These are phyloP conservation scores for Aurinia saxatilis DNA, from an alignment of 345 rosid genomes.

Conservation along the genomic window DNA sequence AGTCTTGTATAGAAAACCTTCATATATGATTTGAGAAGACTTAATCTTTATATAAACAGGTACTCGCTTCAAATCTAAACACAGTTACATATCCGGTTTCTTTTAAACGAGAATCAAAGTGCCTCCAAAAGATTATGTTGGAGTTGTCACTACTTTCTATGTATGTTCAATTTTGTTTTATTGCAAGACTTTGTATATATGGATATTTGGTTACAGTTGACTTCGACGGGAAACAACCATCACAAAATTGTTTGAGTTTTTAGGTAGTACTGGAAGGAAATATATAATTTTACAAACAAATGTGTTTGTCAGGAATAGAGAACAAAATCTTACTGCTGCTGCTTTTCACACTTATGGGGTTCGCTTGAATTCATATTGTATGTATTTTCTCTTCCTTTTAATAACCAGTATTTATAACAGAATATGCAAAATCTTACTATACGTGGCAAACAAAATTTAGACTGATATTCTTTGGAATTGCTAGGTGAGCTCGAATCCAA, in stretches of 20 bases:
- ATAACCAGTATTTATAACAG: too few relatives aligned
- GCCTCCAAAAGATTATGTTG: slow-evolving; percentile 47
- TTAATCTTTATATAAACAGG: slow-evolving; percentile 34
- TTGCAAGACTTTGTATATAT: neutral
- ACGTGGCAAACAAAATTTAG: too few relatives aligned
- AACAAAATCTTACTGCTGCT: slow-evolving; percentile 54
- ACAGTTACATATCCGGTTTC: slow-evolving; percentile 44
- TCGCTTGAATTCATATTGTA: slow-evolving; percentile 78
- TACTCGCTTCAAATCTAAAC: slow-evolving; percentile 47
- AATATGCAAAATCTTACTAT: too few relatives aligned
- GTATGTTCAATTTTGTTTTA: slow-evolving; percentile 19
- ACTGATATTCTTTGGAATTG: too few relatives aligned
- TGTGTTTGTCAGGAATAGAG: slow-evolving; percentile 51
- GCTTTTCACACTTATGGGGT: slow-evolving; percentile 48
- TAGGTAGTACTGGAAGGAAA: slow-evolving; percentile 54
- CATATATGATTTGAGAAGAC: neutral
- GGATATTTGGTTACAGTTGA: slow-evolving; percentile 19
- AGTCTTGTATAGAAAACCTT: neutral
- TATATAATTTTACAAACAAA: slow-evolving; percentile 57
- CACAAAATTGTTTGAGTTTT: slow-evolving; percentile 73
- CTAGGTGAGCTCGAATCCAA: too few relatives aligned
- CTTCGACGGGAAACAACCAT: slow-evolving; percentile 35
- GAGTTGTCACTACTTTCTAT: slow-evolving; percentile 61
- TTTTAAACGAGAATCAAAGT: slow-evolving; percentile 43
- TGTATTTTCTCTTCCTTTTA: slow-evolving; percentile 15